Evolutionary conservation across 305 asterid species (phyloP).

Genomic region (Petunia hybrid): DNA sequence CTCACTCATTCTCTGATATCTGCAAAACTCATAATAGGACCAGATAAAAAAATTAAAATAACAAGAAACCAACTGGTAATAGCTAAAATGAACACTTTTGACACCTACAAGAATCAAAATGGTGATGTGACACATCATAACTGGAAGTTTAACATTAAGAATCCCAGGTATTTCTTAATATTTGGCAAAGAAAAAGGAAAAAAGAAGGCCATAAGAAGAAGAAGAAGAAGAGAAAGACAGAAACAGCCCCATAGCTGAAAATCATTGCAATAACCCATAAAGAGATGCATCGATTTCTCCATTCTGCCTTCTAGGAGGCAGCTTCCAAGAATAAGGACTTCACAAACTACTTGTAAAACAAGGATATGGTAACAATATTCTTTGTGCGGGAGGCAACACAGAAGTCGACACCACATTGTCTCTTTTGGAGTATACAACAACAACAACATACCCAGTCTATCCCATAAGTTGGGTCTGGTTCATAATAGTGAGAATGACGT

Average conservation of each 20-base stretch:
- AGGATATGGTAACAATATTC: too few species aligned
- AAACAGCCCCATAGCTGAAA: conserved; percentile 1
- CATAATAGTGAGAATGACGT: background rate
- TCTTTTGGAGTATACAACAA: background rate
- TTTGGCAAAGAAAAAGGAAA: background rate
- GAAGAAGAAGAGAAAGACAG: background rate
- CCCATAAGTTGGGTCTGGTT: background rate
- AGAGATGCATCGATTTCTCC: background rate
- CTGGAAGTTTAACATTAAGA: background rate
- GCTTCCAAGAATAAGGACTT: background rate
- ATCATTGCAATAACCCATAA: conserved; percentile 17
- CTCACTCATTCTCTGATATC: conserved; percentile 99
- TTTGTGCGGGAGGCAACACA: background rate
- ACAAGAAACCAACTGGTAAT: background rate
- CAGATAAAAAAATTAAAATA: conserved; percentile 3
- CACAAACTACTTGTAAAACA: background rate
- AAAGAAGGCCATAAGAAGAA: background rate
- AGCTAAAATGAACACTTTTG: conserved; percentile 27
- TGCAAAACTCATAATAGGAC: conserved; percentile 41
- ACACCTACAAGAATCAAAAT: conserved; percentile 22
- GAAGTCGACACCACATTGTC: background rate
- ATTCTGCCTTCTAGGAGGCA: background rate
- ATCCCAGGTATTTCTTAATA: background rate
- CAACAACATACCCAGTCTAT: too few species aligned
- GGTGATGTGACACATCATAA: background rate